Evolutionary conservation across 441 rosid genomes (phyloP).

Genomic region (Jatropha multifida): DNA sequence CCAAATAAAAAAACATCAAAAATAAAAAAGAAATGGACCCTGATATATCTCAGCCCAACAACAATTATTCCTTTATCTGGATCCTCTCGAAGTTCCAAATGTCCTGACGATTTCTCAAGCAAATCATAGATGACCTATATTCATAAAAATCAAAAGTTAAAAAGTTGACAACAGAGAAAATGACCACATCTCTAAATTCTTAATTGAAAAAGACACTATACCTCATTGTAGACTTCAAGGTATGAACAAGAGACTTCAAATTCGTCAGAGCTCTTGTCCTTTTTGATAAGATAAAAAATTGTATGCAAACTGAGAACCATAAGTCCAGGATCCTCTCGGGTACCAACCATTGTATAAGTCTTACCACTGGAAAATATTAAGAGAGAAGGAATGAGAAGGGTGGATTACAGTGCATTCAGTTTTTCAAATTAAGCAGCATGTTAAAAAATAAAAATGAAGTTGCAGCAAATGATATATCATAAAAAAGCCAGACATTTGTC

Average conservation of each 20-base stretch:
- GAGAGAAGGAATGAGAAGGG: neutral
- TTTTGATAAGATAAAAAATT: slow-evolving; percentile 66
- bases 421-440: neutral
- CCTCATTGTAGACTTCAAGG: slow-evolving; percentile 96
- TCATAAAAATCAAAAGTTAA: slow-evolving; percentile 14
- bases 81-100: slow-evolving; percentile 96
- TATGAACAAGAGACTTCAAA: slow-evolving; percentile 92
- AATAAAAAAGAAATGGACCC: slow-evolving; percentile 44
- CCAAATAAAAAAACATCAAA: neutral
- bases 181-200: neutral
- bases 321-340: slow-evolving; percentile 80
- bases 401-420: neutral
- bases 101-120: slow-evolving; percentile 88
- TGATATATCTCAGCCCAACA: slow-evolving; percentile 79
- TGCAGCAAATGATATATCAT: neutral
- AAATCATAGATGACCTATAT: slow-evolving; percentile 89
- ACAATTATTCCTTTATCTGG: slow-evolving; percentile 88
- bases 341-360: slow-evolving; percentile 98
- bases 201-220: slow-evolving; percentile 29
- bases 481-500: neutral
- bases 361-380: slow-evolving; percentile 58
- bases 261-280: slow-evolving; percentile 63
- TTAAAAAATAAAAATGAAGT: neutral
- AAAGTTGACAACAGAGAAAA: slow-evolving; percentile 4
- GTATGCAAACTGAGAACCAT: slow-evolving; percentile 94